These are phyloP conservation scores for Eremomyces bilateralis DNA, from an alignment of 495 filamentous ascomycete genomes.

Conservation along the genomic window DNA sequence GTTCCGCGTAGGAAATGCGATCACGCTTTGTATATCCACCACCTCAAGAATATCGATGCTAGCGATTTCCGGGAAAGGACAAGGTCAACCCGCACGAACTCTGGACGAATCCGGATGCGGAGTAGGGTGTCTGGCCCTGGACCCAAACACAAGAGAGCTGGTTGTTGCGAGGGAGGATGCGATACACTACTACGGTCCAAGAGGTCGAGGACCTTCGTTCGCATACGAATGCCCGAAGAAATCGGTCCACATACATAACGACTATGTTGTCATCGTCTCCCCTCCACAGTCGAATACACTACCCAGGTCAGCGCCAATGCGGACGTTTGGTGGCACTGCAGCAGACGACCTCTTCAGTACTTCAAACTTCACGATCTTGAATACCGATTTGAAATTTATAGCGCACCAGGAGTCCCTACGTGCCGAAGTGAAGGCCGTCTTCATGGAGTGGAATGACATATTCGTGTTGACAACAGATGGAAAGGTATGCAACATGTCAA, in stretches of 20 bases:
- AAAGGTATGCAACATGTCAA: conserved; percentile 33
- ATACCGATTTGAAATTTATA: conserved; percentile 77
- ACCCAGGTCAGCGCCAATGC: conserved; percentile 29
- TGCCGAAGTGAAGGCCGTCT: conserved; percentile 55
- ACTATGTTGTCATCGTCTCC: conserved; percentile 78
- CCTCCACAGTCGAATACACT: conserved; percentile 41
- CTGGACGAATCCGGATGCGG: conserved; percentile 78
- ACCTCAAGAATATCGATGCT: conserved; percentile 75
- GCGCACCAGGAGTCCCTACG: conserved; percentile 70
- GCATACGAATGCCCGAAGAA: conserved; percentile 82
- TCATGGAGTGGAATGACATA: conserved; percentile 78
- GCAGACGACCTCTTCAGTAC: conserved; percentile 58
- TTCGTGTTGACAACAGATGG: conserved; percentile 76
- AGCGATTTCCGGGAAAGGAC: conserved; percentile 64
- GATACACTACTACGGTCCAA: conserved; percentile 79
- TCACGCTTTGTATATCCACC: conserved; percentile 76
- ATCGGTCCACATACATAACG: conserved; percentile 55
- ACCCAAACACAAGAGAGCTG: conserved; percentile 57
- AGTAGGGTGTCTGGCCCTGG: conserved; percentile 79
- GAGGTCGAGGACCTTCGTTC: conserved; percentile 67
- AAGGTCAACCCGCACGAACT: conserved; percentile 70
- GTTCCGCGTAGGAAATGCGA: conserved; percentile 42
- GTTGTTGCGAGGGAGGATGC: conserved; percentile 86
- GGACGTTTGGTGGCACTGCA: conserved; percentile 43
- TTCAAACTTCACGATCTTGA: conserved; percentile 68